Percentiles rank a stretch among this genome's conserved stretches.
Conservation (phyloP, 2,329 filamentous ascomycete genomes). For the Talaromyces rugulosus region DNA sequence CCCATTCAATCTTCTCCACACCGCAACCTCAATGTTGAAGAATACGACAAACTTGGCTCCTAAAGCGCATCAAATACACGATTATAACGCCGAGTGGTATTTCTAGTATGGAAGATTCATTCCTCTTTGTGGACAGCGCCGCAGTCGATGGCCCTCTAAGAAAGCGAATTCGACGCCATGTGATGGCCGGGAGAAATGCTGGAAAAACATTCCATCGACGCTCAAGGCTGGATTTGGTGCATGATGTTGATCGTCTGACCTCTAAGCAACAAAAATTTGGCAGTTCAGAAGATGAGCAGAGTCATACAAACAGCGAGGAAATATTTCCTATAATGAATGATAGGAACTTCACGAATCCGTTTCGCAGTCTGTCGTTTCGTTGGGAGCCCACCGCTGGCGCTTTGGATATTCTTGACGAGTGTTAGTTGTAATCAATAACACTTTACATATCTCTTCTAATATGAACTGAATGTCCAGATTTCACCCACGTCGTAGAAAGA, state of each 20-base stretch:
- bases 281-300: background rate
- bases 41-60: background rate
- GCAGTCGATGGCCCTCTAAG: background rate
- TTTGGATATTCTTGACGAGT: slow-evolving; percentile 5
- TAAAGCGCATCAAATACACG: background rate
- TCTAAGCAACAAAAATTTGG: background rate
- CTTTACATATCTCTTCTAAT: background rate
- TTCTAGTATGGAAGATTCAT: background rate
- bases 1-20: background rate
- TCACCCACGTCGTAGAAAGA: slow-evolving; percentile 1
- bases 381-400: background rate
- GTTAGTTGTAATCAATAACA: background rate
- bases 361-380: slow-evolving; percentile 3
- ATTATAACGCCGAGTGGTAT: background rate
- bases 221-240: slow-evolving; percentile 3
- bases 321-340: background rate
- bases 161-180: slow-evolving; percentile 8
- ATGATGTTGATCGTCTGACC: background rate
- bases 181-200: slow-evolving; percentile 11
- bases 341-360: slow-evolving; percentile 3
- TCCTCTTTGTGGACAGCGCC: slow-evolving; percentile 7
- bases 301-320: background rate
- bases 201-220: slow-evolving; percentile 8
- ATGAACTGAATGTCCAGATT: background rate
- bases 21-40: background rate